Conservation (phyloP, 2,329 filamentous ascomycete genomes). For the Bertia moriformis region DNA sequence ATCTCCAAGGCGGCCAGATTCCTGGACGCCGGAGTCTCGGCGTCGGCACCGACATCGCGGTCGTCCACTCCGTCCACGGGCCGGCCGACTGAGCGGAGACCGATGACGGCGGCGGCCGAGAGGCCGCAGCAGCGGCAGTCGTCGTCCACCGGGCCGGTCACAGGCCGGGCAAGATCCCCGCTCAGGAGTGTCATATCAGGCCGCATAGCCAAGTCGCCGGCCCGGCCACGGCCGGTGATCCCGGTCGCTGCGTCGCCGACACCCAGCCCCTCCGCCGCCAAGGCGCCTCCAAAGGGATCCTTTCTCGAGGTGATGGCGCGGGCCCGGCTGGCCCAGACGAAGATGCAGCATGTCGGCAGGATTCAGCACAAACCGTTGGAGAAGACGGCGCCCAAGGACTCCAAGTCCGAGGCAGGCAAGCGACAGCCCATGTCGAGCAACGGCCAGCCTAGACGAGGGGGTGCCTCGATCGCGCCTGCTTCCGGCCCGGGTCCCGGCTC, state of each 20-base stretch:
- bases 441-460: too few species aligned
- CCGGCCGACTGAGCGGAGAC: too few species aligned
- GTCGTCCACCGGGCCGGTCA: too few species aligned
- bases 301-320: conserved; percentile 63
- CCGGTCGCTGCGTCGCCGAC: conserved; percentile 18
- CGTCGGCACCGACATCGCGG: conserved; percentile 4
- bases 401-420: conserved; percentile 29
- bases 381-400: conserved; percentile 36
- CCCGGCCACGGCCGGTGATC: background rate
- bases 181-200: background rate
- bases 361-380: conserved; percentile 65
- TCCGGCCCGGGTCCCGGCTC: too few species aligned
- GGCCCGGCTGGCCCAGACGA: conserved; percentile 49
- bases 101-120: conserved; percentile 9
- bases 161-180: background rate
- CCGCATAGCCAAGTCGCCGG: background rate
- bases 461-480: background rate
- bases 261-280: conserved; percentile 29
- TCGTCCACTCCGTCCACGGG: conserved; percentile 7
- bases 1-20: conserved; percentile 26
- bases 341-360: conserved; percentile 47
- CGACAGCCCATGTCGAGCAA: conserved; percentile 11
- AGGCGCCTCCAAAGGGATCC: conserved; percentile 47
- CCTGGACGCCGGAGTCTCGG: conserved; percentile 8
- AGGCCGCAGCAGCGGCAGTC: too few species aligned